Evolutionary conservation across 148 eudicot genomes (phyloP).

Genomic region (Cornus florida): DNA sequence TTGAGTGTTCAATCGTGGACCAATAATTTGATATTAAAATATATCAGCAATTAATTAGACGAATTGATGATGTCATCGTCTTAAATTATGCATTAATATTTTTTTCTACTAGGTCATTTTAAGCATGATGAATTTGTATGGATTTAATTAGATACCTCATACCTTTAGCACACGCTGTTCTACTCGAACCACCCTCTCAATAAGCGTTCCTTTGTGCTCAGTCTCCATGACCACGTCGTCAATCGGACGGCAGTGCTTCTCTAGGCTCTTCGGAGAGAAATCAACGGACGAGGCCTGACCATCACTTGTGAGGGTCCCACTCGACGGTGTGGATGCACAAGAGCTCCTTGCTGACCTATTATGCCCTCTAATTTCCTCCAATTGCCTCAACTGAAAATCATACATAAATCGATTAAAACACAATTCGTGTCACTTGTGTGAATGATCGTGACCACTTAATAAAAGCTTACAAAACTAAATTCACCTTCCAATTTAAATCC

Average conservation of each 20-base stretch:
- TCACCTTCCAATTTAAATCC: too few relatives aligned
- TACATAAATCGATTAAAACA: not conserved
- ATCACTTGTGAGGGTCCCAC: constrained; percentile 32
- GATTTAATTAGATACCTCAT: not conserved
- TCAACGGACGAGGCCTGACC: constrained; percentile 30
- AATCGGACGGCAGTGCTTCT: constrained; percentile 53
- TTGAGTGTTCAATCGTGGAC: too few relatives aligned
- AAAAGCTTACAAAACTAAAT: too few relatives aligned
- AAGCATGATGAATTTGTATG: too few relatives aligned
- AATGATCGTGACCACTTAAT: not conserved
- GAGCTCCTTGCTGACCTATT: constrained; percentile 45
- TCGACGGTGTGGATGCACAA: constrained; percentile 47
- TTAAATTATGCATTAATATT: too few relatives aligned
- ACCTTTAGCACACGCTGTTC: constrained; percentile 61
- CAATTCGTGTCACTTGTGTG: too few relatives aligned
- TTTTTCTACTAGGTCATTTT: too few relatives aligned
- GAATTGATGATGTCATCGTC: too few relatives aligned
- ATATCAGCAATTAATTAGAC: too few relatives aligned
- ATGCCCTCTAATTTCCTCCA: constrained; percentile 47
- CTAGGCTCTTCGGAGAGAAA: constrained; percentile 40
- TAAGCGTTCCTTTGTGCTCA: constrained; percentile 50
- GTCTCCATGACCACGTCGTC: constrained; percentile 49
- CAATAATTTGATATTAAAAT: too few relatives aligned
- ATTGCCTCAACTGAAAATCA: constrained; percentile 38
- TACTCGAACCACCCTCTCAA: constrained; percentile 46